Evolutionary conservation across 805 yeast species (phyloP).

Genomic region (Kluyveromyces aestuarii): DNA sequence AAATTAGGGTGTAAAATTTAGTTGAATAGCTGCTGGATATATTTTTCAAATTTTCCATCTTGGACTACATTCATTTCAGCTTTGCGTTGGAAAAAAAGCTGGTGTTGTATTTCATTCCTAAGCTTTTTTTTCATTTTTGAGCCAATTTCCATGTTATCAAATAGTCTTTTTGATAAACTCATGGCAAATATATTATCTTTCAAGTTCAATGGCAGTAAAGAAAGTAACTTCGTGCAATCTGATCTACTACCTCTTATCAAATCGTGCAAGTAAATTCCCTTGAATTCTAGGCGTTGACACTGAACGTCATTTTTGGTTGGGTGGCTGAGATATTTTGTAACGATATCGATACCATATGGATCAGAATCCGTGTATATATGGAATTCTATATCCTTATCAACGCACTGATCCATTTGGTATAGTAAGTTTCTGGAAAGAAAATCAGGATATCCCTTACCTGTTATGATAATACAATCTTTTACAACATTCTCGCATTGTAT

Average conservation of each 20-base stretch:
- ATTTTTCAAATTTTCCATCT: conserved; percentile 8
- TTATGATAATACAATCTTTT: conserved; percentile 30
- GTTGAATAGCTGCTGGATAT: conserved; percentile 1
- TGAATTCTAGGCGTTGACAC: conserved; percentile 12
- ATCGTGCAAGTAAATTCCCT: conserved; percentile 16
- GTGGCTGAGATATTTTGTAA: conserved; percentile 32
- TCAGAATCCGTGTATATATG: conserved; percentile 54
- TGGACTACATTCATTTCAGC: conserved; percentile 47
- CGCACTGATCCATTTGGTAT: conserved; percentile 13
- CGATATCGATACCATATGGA: conserved; percentile 56
- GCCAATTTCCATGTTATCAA: neutral
- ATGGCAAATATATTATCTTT: conserved; percentile 25
- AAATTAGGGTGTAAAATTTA: no score
- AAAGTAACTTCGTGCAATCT: conserved; percentile 3
- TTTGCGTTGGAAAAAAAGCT: conserved; percentile 44
- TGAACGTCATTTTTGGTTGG: conserved; percentile 3
- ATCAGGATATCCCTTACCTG: conserved; percentile 72
- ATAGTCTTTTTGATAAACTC: conserved; percentile 13
- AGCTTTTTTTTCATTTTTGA: neutral
- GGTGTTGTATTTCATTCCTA: conserved; percentile 44
- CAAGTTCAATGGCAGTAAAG: conserved; percentile 14
- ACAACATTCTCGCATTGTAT: conserved; percentile 4
- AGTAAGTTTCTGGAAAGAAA: conserved; percentile 41
- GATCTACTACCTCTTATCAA: conserved; percentile 5
- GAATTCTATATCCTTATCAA: conserved; percentile 27